Evolutionary conservation across 2,329 filamentous ascomycete genomes (phyloP), one percentile per base, ranked within the genome.

Genomic region (Metarhizium brunneum): DNA sequence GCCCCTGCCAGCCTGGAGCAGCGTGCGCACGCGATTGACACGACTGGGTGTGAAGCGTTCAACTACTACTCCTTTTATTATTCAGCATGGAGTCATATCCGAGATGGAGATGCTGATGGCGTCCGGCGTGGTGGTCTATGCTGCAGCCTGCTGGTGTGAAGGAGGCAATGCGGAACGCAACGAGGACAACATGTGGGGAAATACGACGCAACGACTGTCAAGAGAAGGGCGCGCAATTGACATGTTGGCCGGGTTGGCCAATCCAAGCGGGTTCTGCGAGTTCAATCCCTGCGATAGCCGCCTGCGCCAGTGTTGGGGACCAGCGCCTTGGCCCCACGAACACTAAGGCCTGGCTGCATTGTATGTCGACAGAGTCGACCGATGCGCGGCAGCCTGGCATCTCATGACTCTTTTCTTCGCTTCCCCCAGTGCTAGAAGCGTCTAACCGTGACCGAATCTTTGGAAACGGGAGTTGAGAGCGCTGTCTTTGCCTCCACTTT

Each of bases 161-260:
- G 32, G 32, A 7, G 10, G 10, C 6, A 35, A 35, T 2, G 32
- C 32, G 32, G 32, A 35, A 35, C 7, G 32, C 32, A 6, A 35
- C 32, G 32, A 35, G 32, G 32, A 35, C 32, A 11, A 25, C 45
- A 6, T 52, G 50, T 52, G 50, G 50, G 36, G 50, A 52, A 52
- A 52, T 43, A 32, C 36, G 6, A 52, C 32, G 30, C 32, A 51
- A 10, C 20, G 20, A 43, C 42, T 62, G 69, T 73, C 69, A 70
- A 68, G 54, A 60, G 62, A 72, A 73, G 70, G 70, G 70, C 70
- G 70, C 63, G 63, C 52, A 62, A 66, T 65, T 70, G 66, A 71
- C 69, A 68, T 62, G 58, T 54, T 47, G 53, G 51, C 52, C 54
- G 57, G n/a, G 51, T 20, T 53, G 40, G 52, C 52, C 50, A 51